Base-by-base conservation (phyloP, 1,284 basidiomycete genomes). In the Porphyrellus sp. region DNA sequence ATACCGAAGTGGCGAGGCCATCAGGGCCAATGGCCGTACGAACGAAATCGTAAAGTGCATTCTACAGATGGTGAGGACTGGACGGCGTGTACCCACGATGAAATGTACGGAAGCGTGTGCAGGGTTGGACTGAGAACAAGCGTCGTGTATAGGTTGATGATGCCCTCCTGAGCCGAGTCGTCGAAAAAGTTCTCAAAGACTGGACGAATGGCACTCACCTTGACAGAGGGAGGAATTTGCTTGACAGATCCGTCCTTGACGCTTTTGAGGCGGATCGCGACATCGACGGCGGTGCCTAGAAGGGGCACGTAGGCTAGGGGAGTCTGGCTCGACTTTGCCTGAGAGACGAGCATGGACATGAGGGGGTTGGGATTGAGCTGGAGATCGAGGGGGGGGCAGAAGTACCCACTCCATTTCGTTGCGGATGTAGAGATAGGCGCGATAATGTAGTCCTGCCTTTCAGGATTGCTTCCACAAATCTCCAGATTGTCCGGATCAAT, bases 371-470 rank as follows among this genome's bases (percentile, higher is more conserved):
- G 76, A 34, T 77, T 71, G 13, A 80, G 73, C 4, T 86, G 62
- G 63, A 81, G 73, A 61, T 89, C 83, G 34, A 89, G 65, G 15
- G 91, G 71, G 6, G 72, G n/a, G 46, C 86, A 88, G 67, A 67
- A 92, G 74, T 88, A 90, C 0, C 86, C 88, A 31, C 78, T 80
- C 74, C 80, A 76, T 47, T 62, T 48, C 58, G 72, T 67, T 0
- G 81, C 80, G 4, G 77, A 74, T 28, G 78, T 81, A 21, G 78
- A 78, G 1, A 68, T 61, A 0, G 85, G 85, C 0, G 78, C 78
- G 52, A 88, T 80, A 62, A 89, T 85, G 65, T 74, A 77, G 70
- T 91, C 89, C 63, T 91, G 88, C 12, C 87, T 77, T 64, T 92
- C 89, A 15, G 81, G 77, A 57, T 86, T 89, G 63, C 72, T 79